Percentiles rank a stretch among this genome's conserved stretches.
Evolutionary conservation across 139 green algal species (phyloP).

Genomic region (Chlamydomonas incerta): DNA sequence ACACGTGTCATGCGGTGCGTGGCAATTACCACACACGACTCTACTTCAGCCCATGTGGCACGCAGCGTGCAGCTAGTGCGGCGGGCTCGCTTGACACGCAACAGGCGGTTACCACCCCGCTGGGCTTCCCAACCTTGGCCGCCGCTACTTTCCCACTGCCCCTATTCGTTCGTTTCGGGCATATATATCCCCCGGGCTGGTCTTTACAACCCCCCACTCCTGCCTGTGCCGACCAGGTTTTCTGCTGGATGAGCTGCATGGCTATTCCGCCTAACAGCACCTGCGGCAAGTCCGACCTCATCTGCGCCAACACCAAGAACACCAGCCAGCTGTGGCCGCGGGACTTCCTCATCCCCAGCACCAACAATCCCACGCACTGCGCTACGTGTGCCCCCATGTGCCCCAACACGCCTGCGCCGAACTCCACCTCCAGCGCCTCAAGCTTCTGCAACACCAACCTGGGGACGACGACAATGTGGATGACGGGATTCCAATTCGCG

Average conservation of each 20-base stretch:
- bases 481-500: conserved; percentile 49
- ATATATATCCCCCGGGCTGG: too few relatives aligned
- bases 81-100: too few relatives aligned
- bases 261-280: neutral
- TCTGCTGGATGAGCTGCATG: conserved; percentile 56
- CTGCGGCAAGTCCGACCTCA: conserved; percentile 1
- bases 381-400: conserved; percentile 30
- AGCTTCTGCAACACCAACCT: conserved; percentile 51
- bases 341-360: conserved; percentile 10
- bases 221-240: neutral
- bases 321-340: conserved; percentile 36
- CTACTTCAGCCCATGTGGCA: too few relatives aligned
- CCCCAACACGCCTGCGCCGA: neutral
- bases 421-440: neutral
- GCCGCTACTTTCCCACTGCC: too few relatives aligned
- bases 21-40: too few relatives aligned
- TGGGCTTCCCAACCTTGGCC: too few relatives aligned
- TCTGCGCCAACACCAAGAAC: conserved; percentile 18
- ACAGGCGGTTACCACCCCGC: too few relatives aligned
- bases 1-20: too few relatives aligned
- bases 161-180: too few relatives aligned
- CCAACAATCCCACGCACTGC: conserved; percentile 24
- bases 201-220: too few relatives aligned
- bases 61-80: too few relatives aligned
- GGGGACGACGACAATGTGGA: conserved; percentile 49